Evolutionary conservation across 768 basidiomycete species (phyloP), one percentile per base, ranked within the genome.

Genomic region (Chalciporus chontae): DNA sequence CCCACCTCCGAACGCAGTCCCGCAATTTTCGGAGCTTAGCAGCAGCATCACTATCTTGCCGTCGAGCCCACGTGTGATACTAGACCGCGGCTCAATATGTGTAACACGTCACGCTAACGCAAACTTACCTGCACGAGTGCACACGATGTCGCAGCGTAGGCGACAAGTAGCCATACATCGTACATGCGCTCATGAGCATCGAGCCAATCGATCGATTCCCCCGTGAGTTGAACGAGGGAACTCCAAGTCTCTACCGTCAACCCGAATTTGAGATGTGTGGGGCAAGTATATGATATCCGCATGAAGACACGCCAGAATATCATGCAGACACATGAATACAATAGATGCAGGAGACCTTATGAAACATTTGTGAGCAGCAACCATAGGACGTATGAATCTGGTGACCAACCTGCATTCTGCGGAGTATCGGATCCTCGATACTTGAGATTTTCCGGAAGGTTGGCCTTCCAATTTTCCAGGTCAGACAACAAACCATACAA

Each of bases 291-390:
- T 50, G 90, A 93, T 69, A 97, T 92, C 45, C 95, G 83, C 91
- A 97, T 94, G 74, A 97, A 98, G 27, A 96, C 93, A 43, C 95
- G 87, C 85, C 92, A 96, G 71, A 96, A 94, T 68, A 98, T 89
- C 84, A 98, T 96, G 58, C 84, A 86, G 39, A 97, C 84, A 62
- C 90, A 92, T 26, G 88, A 81, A 66, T 90, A 94, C 36, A 92
- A 76, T 45, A 97, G 69, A 68, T 96, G 94, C 19, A 99, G 74
- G 48, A 96, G 73, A 37, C 95, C 94, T 90, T 58, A 18, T 24
- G 15, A 26, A 48, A 7, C 10, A 39, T 45, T 34, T 23, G 47
- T 54, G 26, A 55, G 50, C 47, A 43, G 14, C 8, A 26, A 26
- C 26, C 26, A 24, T 17, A 41, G n/a, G 3, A 29, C 19, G 26